Evolutionary conservation across 148 eudicot genomes (phyloP).

Genomic region (Vaccinium macrocarpon): DNA sequence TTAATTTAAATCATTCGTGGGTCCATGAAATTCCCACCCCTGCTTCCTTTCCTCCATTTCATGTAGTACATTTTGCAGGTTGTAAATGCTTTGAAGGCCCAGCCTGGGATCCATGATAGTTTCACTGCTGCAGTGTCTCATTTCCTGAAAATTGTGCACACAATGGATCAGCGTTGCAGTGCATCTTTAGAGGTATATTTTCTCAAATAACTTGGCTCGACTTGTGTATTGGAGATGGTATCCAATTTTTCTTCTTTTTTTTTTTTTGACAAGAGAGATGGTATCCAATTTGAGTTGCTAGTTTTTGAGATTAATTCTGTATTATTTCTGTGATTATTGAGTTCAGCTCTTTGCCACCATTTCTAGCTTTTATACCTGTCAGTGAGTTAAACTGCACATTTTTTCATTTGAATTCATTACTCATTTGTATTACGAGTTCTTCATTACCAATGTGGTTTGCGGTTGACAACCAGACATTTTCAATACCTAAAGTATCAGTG

Average conservation of each 20-base stretch:
- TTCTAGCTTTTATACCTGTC: neutral
- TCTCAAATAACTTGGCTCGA: neutral
- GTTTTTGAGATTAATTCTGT: neutral
- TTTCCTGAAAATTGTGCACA: conserved; percentile 68
- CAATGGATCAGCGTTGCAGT: conserved; percentile 83
- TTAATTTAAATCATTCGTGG: neutral
- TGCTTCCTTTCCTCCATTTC: conserved; percentile 6
- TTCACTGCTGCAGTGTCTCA: conserved; percentile 59
- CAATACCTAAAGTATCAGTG: neutral
- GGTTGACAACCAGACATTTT: neutral
- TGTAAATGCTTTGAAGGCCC: conserved; percentile 65
- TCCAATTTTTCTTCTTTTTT: neutral
- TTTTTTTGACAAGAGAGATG: neutral
- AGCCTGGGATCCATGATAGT: conserved; percentile 57
- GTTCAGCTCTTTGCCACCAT: neutral
- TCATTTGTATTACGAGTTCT: neutral
- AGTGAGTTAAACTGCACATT: neutral
- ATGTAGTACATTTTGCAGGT: conserved; percentile 43
- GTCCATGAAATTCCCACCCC: neutral
- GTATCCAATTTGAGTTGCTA: neutral
- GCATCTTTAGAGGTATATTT: conserved; percentile 74
- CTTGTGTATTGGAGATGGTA: neutral
- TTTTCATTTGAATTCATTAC: neutral
- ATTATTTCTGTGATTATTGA: neutral
- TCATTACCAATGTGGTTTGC: neutral